These are phyloP conservation scores for Brassica hybrid DNA, from an alignment of 441 rosid genomes.

Conservation along the genomic window DNA sequence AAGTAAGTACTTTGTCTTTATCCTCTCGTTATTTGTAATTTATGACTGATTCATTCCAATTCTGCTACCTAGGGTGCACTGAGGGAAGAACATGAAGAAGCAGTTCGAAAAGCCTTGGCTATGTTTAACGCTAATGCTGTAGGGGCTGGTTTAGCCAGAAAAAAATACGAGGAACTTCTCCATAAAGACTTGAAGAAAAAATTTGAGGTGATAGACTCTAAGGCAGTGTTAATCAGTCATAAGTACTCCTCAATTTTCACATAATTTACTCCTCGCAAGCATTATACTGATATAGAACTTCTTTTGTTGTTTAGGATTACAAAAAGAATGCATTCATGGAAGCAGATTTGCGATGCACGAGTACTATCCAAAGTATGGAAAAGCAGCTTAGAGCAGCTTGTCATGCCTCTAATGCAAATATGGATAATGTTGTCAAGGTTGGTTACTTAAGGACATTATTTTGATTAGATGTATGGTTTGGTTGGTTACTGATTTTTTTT, in stretches of 20 bases:
- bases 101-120: conserved; percentile 74
- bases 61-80: conserved; percentile 64
- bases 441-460: conserved; percentile 18
- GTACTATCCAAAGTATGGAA: conserved; percentile 83
- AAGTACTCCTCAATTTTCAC: conserved; percentile 7
- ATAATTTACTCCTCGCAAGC: conserved; percentile 12
- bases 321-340: conserved; percentile 85
- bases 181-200: conserved; percentile 81
- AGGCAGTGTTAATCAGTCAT: not conserved
- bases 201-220: conserved; percentile 66
- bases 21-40: conserved; percentile 25
- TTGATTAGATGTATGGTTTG: conserved; percentile 8
- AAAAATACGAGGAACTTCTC: conserved; percentile 86
- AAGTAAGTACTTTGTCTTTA: conserved; percentile 57
- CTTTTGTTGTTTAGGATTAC: conserved; percentile 65
- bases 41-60: conserved; percentile 41
- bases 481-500: conserved; percentile 14
- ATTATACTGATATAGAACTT: conserved; percentile 14
- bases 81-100: conserved; percentile 93
- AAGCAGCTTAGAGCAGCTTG: conserved; percentile 94
- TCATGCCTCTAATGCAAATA: conserved; percentile 77
- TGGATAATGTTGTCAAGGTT: conserved; percentile 89
- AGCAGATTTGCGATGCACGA: conserved; percentile 84
- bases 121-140: conserved; percentile 78
- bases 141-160: conserved; percentile 84